Percentiles rank a stretch among this genome's conserved stretches.
Conservation (phyloP, 192 early-diverging fungal genomes). For the Gamsiella multidivaricata region DNA sequence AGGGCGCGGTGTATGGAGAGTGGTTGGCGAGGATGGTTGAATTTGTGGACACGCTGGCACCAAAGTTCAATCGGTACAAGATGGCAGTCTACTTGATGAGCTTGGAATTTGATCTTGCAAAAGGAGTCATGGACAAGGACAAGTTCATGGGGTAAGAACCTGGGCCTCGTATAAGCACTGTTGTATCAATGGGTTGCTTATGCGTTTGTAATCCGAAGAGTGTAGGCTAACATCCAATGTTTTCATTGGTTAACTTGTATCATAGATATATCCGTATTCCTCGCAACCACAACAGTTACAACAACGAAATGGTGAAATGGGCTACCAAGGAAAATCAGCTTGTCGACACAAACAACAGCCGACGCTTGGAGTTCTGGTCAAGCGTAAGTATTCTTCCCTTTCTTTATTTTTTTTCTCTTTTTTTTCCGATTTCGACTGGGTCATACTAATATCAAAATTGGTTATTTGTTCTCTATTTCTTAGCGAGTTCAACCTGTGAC, state of each 20-base stretch:
- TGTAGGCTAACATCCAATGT: neutral
- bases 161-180: neutral
- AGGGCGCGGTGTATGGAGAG: slow-evolving; percentile 1
- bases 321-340: neutral
- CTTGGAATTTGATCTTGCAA: slow-evolving; percentile 28
- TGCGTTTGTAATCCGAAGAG: neutral
- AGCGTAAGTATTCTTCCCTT: neutral
- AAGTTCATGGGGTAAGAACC: slow-evolving; percentile 32
- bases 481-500: slow-evolving; percentile 28
- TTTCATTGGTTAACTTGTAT: neutral
- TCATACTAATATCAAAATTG: neutral
- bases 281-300: slow-evolving; percentile 15
- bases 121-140: slow-evolving; percentile 10
- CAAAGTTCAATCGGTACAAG: slow-evolving; percentile 46
- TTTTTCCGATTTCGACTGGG: neutral
- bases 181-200: too few relatives aligned
- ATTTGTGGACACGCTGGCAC: slow-evolving; percentile 29
- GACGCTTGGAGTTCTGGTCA: slow-evolving; percentile 8
- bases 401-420: neutral
- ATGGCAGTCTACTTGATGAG: slow-evolving; percentile 45
- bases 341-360: neutral
- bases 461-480: neutral
- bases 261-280: slow-evolving; percentile 25
- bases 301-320: neutral
- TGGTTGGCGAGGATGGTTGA: slow-evolving; percentile 30